Evolutionary conservation across 2,329 filamentous ascomycete genomes (phyloP).

Genomic region (Trichoderma pleuroti): DNA sequence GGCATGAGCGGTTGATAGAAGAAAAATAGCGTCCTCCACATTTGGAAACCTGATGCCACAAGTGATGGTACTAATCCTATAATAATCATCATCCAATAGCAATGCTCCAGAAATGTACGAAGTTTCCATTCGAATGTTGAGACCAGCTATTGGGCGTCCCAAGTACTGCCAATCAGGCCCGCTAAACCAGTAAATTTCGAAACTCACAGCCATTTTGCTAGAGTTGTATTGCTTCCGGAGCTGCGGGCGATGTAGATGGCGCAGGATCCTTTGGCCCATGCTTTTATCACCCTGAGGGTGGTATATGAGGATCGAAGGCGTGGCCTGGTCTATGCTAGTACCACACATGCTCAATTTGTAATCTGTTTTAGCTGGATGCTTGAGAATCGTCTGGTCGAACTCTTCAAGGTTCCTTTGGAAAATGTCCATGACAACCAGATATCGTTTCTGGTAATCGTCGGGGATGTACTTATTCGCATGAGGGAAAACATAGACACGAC

Average conservation of each 20-base stretch:
- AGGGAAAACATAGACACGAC: not conserved
- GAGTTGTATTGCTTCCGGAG: not conserved
- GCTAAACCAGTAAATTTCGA: not conserved
- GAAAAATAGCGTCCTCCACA: not conserved
- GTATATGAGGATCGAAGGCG: not conserved
- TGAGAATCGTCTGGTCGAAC: not conserved
- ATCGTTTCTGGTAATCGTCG: not conserved
- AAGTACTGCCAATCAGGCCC: not conserved
- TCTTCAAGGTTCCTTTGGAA: not conserved
- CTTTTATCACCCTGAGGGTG: not conserved
- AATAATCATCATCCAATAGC: not conserved
- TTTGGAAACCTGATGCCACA: not conserved
- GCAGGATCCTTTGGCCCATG: not conserved
- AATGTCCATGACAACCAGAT: not conserved
- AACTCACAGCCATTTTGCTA: not conserved
- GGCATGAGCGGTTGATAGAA: not conserved
- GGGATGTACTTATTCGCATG: not conserved
- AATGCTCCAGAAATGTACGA: not conserved
- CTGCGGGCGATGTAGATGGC: not conserved
- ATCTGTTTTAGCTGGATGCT: not conserved
- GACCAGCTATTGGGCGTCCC: not conserved
- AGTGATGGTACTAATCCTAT: not conserved
- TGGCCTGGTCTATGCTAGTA: not conserved
- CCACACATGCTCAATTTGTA: not conserved
- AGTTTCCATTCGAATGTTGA: not conserved